These are phyloP conservation scores for Parasitella parasitica DNA, from an alignment of 371 early-diverging fungal genomes.

Conservation along the genomic window DNA sequence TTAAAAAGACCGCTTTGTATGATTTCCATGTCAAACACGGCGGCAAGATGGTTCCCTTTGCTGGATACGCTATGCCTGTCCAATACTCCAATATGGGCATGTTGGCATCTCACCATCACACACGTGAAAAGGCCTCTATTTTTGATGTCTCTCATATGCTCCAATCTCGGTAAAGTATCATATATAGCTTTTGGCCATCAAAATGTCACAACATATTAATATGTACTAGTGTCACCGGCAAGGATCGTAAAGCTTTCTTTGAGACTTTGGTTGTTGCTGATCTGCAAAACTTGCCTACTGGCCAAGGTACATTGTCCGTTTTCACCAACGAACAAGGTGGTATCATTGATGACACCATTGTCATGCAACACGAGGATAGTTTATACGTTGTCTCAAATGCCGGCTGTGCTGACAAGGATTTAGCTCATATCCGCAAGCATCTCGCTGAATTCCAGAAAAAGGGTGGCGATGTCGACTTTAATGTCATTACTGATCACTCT, in stretches of 20 bases:
- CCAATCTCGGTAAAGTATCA: constrained; percentile 75
- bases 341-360: constrained; percentile 96
- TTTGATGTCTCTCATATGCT: constrained; percentile 99
- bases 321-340: constrained; percentile 96
- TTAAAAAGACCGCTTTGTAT: constrained; percentile 84
- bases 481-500: constrained; percentile 81
- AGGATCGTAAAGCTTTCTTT: constrained; percentile 86
- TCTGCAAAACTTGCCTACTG: constrained; percentile 74
- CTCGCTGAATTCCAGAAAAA: constrained; percentile 76
- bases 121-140: constrained; percentile 87
- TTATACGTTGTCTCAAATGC: constrained; percentile 98
- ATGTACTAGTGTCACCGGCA: constrained; percentile 75
- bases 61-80: constrained; percentile 97
- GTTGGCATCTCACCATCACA: constrained; percentile 87
- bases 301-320: constrained; percentile 84
- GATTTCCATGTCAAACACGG: constrained; percentile 91
- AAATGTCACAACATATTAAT: background rate
- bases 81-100: constrained; percentile 82
- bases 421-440: constrained; percentile 81
- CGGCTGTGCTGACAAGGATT: constrained; percentile 95
- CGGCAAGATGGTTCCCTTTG: constrained; percentile 97
- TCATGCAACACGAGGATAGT: constrained; percentile 81
- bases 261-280: constrained; percentile 91
- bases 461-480: constrained; percentile 87
- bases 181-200: background rate